Percentiles rank a stretch among this genome's conserved stretches.
phyloP scores from a whole-genome alignment of 225 moss, liverwort and hornwort species.

The Straminergon stramineum region DNA sequence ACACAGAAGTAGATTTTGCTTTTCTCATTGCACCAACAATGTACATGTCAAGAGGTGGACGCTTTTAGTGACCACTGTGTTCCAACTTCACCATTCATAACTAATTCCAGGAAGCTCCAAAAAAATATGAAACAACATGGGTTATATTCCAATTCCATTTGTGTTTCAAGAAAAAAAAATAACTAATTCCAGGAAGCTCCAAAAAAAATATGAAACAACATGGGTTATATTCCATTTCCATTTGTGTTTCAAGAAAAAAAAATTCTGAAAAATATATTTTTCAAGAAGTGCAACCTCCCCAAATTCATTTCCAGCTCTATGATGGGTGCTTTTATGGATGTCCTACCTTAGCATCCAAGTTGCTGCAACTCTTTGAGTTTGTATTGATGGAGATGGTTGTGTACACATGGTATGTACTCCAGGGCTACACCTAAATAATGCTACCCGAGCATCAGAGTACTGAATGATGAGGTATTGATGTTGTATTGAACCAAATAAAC shows the following conservation, averaged over 20 bases:
- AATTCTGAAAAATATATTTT: too few relatives aligned
- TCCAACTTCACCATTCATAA: background rate
- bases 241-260: too few relatives aligned
- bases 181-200: background rate
- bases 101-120: background rate
- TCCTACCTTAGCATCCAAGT: background rate
- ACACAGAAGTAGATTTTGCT: background rate
- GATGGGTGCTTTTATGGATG: accelerated
- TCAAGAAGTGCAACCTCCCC: accelerated
- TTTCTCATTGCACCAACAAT: background rate
- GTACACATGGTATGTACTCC: background rate
- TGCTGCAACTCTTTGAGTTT: background rate
- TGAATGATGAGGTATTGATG: background rate
- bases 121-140: background rate
- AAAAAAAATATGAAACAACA: background rate
- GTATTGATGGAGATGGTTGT: background rate
- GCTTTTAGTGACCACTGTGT: accelerated
- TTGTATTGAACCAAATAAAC: background rate
- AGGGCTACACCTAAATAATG: background rate
- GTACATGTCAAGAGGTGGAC: background rate
- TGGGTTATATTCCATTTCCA: background rate
- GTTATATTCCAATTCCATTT: background rate
- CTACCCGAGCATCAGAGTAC: background rate
- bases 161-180: accelerated
- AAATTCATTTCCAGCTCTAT: background rate